A percentile compares a stretch with the other conserved stretches of the same genome.
Evolutionary conservation across 2,329 filamentous ascomycete genomes (phyloP).

Genomic region (Juglanconis oblonga): DNA sequence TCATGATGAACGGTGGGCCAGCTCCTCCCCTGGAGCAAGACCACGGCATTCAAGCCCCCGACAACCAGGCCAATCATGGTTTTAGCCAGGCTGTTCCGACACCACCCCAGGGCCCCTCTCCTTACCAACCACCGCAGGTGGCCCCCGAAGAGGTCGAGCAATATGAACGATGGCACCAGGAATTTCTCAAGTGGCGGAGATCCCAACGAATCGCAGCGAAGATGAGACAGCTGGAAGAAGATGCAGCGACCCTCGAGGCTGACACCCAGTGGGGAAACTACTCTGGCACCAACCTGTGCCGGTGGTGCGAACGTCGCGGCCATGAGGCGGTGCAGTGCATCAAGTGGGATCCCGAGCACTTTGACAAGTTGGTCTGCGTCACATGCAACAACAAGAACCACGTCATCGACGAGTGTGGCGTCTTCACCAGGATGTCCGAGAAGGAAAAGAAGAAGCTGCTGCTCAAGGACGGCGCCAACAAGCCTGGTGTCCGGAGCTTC

Average conservation of each 20-base stretch:
- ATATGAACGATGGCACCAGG: no score
- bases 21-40: background rate
- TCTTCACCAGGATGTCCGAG: background rate
- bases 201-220: background rate
- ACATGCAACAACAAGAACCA: slow-evolving; percentile 7
- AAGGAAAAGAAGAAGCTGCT: background rate
- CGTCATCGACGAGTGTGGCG: slow-evolving; percentile 3
- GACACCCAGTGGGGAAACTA: background rate
- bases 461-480: background rate
- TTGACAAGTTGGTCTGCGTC: slow-evolving; percentile 9
- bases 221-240: background rate
- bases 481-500: slow-evolving; percentile 10
- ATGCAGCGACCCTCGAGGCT: background rate
- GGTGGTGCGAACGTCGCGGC: slow-evolving; percentile 5
- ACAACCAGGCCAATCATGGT: background rate
- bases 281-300: slow-evolving; percentile 4
- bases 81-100: background rate
- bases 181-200: no score
- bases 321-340: slow-evolving; percentile 8
- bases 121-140: background rate
- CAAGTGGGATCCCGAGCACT: slow-evolving; percentile 1
- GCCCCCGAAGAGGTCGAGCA: no score
- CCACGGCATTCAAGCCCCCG: background rate
- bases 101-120: no score
- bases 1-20: background rate